These are phyloP conservation scores for Chrysosporium keratinophilum DNA, from an alignment of 2,329 filamentous ascomycete genomes.

Conservation along the genomic window DNA sequence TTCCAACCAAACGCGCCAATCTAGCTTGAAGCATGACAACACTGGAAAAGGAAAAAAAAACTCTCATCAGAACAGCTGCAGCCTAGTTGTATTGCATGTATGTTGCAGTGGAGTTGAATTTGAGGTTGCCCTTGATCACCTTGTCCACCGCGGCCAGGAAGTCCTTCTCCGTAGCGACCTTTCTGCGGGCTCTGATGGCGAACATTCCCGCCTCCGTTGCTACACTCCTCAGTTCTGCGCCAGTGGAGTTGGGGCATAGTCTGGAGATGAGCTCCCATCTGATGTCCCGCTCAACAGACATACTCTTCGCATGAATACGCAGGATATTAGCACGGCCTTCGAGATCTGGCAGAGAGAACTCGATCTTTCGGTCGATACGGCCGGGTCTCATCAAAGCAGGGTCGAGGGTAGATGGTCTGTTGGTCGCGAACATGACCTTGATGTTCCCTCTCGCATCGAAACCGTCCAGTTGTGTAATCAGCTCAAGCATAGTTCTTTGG, in stretches of 20 bases:
- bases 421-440: constrained; percentile 99
- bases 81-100: constrained; percentile 98
- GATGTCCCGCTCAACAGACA: constrained; percentile 98
- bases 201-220: constrained; percentile 99
- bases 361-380: constrained; percentile 97
- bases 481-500: constrained; percentile 92
- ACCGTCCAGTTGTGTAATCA: constrained; percentile 92
- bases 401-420: constrained; percentile 87
- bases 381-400: constrained; percentile 95
- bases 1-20: constrained; percentile 8
- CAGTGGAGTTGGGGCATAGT: constrained; percentile 92
- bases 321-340: constrained; percentile 96
- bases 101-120: constrained; percentile 97
- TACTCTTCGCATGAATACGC: constrained; percentile 97
- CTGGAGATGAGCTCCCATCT: constrained; percentile 97
- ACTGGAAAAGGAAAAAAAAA: constrained; percentile 18
- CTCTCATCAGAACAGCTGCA: not conserved
- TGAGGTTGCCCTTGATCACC: constrained; percentile 97
- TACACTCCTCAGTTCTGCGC: constrained; percentile 89
- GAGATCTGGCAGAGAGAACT: constrained; percentile 93
- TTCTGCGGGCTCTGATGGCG: constrained; percentile 83
- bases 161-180: constrained; percentile 98
- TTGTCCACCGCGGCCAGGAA: constrained; percentile 97
- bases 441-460: constrained; percentile 97
- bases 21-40: constrained; percentile 4